A percentile compares a stretch with the other conserved stretches of the same genome.
Conservation (phyloP, 2,329 filamentous ascomycete species). For the Fusarium robinianum region DNA sequence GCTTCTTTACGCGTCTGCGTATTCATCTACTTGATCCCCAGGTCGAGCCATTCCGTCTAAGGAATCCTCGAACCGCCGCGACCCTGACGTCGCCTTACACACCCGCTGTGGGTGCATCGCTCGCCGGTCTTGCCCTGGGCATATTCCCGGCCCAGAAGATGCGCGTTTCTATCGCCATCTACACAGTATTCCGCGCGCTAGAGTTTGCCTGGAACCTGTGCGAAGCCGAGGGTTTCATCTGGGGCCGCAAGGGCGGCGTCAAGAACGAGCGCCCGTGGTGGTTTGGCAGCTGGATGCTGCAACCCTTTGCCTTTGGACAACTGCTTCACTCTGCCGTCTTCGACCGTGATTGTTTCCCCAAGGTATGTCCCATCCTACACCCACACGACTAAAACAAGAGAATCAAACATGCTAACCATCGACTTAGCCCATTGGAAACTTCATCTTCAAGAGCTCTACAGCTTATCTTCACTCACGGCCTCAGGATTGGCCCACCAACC, state of each 20-base stretch:
- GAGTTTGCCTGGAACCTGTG: slow-evolving; percentile 87
- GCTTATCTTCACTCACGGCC: slow-evolving; percentile 80
- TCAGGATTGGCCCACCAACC: slow-evolving; percentile 63
- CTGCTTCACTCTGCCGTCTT: slow-evolving; percentile 77
- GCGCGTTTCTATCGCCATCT: slow-evolving; percentile 81
- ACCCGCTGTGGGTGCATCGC: slow-evolving; percentile 85
- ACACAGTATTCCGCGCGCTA: slow-evolving; percentile 76
- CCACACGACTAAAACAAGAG: background rate
- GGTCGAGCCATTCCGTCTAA: slow-evolving; percentile 76
- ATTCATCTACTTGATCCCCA: slow-evolving; percentile 78
- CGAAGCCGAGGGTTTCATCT: slow-evolving; percentile 72
- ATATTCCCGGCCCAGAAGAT: slow-evolving; percentile 69
- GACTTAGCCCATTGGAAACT: slow-evolving; percentile 47
- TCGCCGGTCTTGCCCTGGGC: slow-evolving; percentile 82
- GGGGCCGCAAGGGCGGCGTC: slow-evolving; percentile 58
- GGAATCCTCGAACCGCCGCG: slow-evolving; percentile 76
- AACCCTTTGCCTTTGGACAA: slow-evolving; percentile 76
- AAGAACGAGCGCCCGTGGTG: slow-evolving; percentile 74
- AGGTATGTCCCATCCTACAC: slow-evolving; percentile 47
- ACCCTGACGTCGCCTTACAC: slow-evolving; percentile 82
- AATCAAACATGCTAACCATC: slow-evolving; percentile 3
- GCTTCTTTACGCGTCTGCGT: slow-evolving; percentile 83
- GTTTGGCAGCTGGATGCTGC: slow-evolving; percentile 83
- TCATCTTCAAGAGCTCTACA: slow-evolving; percentile 71
- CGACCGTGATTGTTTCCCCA: slow-evolving; percentile 73